A percentile compares a stretch with the other conserved stretches of the same genome.
These are phyloP conservation scores for Heritiera fomes DNA, from an alignment of 345 rosid species.

Conservation along the genomic window DNA sequence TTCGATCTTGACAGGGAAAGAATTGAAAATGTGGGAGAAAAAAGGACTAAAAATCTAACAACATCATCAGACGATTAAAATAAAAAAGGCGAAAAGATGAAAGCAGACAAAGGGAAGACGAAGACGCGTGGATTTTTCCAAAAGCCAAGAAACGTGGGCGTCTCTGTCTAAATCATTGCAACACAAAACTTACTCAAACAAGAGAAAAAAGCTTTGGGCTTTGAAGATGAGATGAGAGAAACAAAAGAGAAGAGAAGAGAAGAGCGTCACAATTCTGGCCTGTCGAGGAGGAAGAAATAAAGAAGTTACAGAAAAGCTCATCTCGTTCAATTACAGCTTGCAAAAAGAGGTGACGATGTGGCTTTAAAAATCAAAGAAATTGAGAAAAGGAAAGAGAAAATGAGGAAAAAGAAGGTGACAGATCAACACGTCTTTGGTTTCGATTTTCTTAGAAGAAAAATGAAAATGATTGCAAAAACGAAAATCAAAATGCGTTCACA, in stretches of 20 bases:
- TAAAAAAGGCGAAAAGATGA: neutral
- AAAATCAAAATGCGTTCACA: neutral
- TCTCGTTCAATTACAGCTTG: slow-evolving; percentile 53
- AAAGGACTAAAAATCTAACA: slow-evolving; percentile 35
- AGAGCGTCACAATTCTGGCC: neutral
- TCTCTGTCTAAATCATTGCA: slow-evolving; percentile 22
- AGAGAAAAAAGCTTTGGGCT: too few relatives aligned
- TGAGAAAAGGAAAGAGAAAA: slow-evolving; percentile 4
- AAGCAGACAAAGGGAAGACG: slow-evolving; percentile 7
- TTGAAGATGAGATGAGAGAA: neutral
- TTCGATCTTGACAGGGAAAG: neutral
- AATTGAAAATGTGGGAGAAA: neutral
- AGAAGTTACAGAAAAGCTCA: slow-evolving; percentile 21
- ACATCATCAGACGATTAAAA: slow-evolving; percentile 40
- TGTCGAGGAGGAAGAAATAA: neutral
- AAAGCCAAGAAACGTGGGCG: slow-evolving; percentile 23
- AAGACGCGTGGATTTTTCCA: slow-evolving; percentile 45
- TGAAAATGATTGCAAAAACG: neutral
- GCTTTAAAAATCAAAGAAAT: neutral
- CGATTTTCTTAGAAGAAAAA: slow-evolving; percentile 6
- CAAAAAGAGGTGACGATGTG: slow-evolving; percentile 22
- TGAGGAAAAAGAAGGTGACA: slow-evolving; percentile 45
- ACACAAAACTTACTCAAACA: too few relatives aligned
- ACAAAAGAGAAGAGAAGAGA: neutral
- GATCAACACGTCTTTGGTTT: slow-evolving; percentile 68